phyloP scores from a whole-genome alignment of 225 moss, liverwort and hornwort species.

The Rhytidiadelphus loreus region DNA sequence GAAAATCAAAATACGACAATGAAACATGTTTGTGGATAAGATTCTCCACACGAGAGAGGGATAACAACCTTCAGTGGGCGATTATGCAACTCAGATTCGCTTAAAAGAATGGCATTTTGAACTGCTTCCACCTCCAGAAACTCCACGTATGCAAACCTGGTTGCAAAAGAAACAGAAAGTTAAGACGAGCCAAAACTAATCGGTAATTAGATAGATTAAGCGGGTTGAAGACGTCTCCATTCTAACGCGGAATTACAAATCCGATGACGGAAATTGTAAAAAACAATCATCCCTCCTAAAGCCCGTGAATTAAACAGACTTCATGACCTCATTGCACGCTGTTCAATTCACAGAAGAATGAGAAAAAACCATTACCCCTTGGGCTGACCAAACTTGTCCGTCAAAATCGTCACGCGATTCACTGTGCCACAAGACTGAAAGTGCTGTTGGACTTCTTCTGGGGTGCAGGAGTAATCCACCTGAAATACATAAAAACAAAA shows the following conservation, averaged over 20 bases:
- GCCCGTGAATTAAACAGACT: background rate
- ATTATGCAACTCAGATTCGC: conserved; percentile 89
- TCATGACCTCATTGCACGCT: background rate
- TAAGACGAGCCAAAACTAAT: background rate
- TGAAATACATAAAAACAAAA: background rate
- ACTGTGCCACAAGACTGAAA: conserved; percentile 98
- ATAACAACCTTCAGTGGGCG: conserved; percentile 74
- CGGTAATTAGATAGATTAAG: background rate
- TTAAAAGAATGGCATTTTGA: conserved; percentile 83
- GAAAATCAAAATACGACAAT: background rate
- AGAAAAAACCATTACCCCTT: conserved; percentile 48
- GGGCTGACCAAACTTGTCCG: conserved; percentile 91
- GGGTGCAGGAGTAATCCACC: conserved; percentile 96
- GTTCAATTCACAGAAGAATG: background rate
- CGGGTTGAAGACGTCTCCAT: background rate
- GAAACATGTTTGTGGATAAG: background rate
- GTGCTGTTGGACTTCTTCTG: conserved; percentile 95
- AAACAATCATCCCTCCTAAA: background rate
- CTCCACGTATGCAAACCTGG: conserved; percentile 92
- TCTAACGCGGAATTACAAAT: background rate
- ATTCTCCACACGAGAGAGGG: background rate
- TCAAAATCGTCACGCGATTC: conserved; percentile 88
- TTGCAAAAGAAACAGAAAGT: background rate
- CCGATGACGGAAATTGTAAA: too few relatives aligned
- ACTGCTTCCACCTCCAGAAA: conserved; percentile 96